These are phyloP conservation scores for carrot (Daucus carota) DNA, from an alignment of 129 eudicot species.

Conservation along the genomic window DH1_v3.0 NC_030389.2:34943001-34943500, in stretches of 20 bases:
- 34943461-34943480: too few species aligned
- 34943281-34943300: neutral
- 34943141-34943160: too few species aligned
- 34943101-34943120: too few species aligned
- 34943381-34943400: neutral
- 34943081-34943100: too few species aligned
- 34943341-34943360: neutral
- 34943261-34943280: neutral
- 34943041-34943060: too few species aligned
- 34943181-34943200: neutral
- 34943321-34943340: neutral
- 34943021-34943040: too few species aligned
- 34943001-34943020: too few species aligned
- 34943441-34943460: too few species aligned
- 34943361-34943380: conserved; percentile 1
- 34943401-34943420: neutral
- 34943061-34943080: too few species aligned
- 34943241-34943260: neutral
- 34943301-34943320: conserved; percentile 1
- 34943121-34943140: too few species aligned
- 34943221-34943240: neutral
- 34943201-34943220: neutral
- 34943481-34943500: too few species aligned
- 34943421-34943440: too few species aligned
- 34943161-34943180: neutral